A percentile compares a stretch with the other conserved stretches of the same genome.
These are phyloP conservation scores for Kregervanrija fluxuum DNA, from an alignment of 805 yeast species.

Conservation along the genomic window DNA sequence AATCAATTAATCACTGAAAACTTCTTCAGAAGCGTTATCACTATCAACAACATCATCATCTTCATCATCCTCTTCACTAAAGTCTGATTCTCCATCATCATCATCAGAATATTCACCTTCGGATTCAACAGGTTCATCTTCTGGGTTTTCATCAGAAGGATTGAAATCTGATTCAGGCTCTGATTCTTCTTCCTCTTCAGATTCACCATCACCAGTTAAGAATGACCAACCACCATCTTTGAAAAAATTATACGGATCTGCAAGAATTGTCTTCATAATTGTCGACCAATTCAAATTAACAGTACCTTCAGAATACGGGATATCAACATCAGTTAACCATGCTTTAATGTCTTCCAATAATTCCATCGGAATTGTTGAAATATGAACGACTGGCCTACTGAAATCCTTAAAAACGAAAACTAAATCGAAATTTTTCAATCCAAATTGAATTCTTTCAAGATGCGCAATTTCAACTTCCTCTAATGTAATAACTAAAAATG, in stretches of 20 bases:
- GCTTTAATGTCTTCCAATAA: slow-evolving; percentile 86
- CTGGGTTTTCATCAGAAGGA: slow-evolving; percentile 54
- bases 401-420: slow-evolving; percentile 96
- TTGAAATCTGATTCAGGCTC: slow-evolving; percentile 60
- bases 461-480: slow-evolving; percentile 93
- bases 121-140: slow-evolving; percentile 39
- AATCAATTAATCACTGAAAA: slow-evolving; percentile 21
- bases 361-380: slow-evolving; percentile 92
- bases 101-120: slow-evolving; percentile 25
- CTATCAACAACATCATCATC: slow-evolving; percentile 21
- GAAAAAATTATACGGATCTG: slow-evolving; percentile 93
- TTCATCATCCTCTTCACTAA: slow-evolving; percentile 18
- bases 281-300: slow-evolving; percentile 93
- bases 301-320: slow-evolving; percentile 90
- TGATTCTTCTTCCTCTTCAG: slow-evolving; percentile 59
- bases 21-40: slow-evolving; percentile 25
- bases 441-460: slow-evolving; percentile 95
- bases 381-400: slow-evolving; percentile 77
- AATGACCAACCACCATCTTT: slow-evolving; percentile 95
- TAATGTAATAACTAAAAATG: slow-evolving; percentile 84
- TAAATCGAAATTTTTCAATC: slow-evolving; percentile 90
- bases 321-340: slow-evolving; percentile 97
- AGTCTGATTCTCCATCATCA: slow-evolving; percentile 17
- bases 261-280: slow-evolving; percentile 87
- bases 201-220: slow-evolving; percentile 82